Conservation (phyloP, 1,139 yeast species). For the Pichia sp. region DNA sequence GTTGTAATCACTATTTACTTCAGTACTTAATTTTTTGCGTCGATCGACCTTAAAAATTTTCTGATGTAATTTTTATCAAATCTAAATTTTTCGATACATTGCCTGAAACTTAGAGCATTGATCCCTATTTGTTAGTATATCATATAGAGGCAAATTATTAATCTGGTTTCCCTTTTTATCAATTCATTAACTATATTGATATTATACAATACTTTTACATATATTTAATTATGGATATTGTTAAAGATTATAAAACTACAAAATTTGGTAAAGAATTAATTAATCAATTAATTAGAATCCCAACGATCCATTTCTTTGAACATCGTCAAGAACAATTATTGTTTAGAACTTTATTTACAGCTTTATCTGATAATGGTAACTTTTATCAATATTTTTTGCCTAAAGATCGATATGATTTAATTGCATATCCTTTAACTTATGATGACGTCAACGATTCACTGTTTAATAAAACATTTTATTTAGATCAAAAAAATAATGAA, state of each 20-base stretch:
- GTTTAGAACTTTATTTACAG: constrained; percentile 20
- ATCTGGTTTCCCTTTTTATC: too few species aligned
- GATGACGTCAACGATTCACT: constrained; percentile 15
- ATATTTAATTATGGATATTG: background rate
- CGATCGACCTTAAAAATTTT: too few species aligned
- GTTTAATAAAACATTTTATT: constrained; percentile 21
- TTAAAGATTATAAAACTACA: constrained; percentile 8
- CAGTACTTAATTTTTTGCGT: too few species aligned
- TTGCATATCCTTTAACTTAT: constrained; percentile 21
- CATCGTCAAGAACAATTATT: constrained; percentile 10
- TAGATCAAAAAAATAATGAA: constrained; percentile 15
- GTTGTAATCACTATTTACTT: too few species aligned
- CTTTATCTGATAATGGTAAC: constrained; percentile 19
- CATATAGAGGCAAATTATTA: too few species aligned
- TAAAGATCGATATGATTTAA: constrained; percentile 12
- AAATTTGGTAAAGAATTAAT: constrained; percentile 8
- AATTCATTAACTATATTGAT: too few species aligned
- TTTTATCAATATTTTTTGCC: constrained; percentile 21
- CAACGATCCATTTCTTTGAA: constrained; percentile 8
- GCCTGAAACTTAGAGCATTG: too few species aligned
- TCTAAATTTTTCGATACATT: too few species aligned
- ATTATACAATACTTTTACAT: too few species aligned
- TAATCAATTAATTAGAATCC: constrained; percentile 11
- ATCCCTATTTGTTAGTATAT: too few species aligned
- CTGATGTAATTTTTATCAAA: too few species aligned